A percentile compares a stretch with the other conserved stretches of the same genome.
Conservation (phyloP, 495 filamentous ascomycete genomes). For the Penicillium taxi region DNA sequence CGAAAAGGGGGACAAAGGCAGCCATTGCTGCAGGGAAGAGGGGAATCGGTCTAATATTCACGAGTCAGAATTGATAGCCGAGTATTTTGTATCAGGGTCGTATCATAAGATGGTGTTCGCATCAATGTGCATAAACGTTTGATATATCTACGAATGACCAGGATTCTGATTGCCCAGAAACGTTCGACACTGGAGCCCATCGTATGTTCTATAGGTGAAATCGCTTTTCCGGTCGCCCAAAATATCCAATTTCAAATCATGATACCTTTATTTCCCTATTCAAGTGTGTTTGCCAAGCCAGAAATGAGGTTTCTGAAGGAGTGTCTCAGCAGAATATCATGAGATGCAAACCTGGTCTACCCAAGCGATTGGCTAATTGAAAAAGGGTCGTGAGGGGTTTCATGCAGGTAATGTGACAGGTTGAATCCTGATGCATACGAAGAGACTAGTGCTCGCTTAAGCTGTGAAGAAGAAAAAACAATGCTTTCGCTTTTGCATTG, state of each 20-base stretch:
- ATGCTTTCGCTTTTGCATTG: too few relatives aligned
- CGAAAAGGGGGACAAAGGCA: background rate
- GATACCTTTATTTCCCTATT: too few relatives aligned
- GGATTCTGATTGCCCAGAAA: background rate
- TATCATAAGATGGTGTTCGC: background rate
- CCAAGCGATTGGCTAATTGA: background rate
- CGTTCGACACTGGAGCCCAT: too few relatives aligned
- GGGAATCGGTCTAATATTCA: background rate
- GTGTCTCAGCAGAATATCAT: background rate
- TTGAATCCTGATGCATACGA: background rate
- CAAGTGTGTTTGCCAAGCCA: background rate
- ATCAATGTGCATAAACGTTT: background rate
- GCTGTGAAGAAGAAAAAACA: conserved; percentile 31
- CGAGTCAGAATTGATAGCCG: conserved; percentile 1
- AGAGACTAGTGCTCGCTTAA: too few relatives aligned
- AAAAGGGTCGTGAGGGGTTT: background rate
- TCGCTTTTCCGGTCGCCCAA: too few relatives aligned
- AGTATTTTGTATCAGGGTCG: background rate
- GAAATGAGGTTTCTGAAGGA: background rate
- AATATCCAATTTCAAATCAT: too few relatives aligned
- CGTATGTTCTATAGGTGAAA: too few relatives aligned
- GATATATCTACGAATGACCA: background rate
- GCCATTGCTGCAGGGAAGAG: background rate
- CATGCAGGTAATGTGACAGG: background rate
- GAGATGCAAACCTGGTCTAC: background rate